Base-by-base conservation (phyloP, 1,284 basidiomycete genomes). In the Sanghuangporus baumii region DNA sequence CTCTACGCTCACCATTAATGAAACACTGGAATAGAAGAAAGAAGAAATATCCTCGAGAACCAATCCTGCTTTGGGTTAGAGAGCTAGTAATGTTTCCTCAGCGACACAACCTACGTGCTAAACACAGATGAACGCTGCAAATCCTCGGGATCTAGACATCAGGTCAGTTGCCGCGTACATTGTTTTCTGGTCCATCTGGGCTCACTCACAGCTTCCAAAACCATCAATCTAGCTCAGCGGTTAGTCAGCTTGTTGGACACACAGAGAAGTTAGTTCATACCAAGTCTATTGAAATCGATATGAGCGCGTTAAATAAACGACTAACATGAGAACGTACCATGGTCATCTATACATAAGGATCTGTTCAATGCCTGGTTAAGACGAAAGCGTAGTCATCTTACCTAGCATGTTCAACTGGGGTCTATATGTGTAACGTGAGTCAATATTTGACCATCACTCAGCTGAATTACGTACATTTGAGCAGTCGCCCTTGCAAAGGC, bases 1-100 rank as follows among this genome's bases (percentile, higher is more conserved):
- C 56, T 60, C 43, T 9, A 40, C 34, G 69, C 83, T 68, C 69
- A 89, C 90, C 81, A 66, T 89, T 88, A 67, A 92, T 85, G 74
- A 96, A 96, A 67, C 93, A 91, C 70, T 97, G 95, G 79, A 98
- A 97, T 0, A 97, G 77, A 18, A 96, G 78, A 76, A 87, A 98
- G 79, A 91, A 95, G 74, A 96, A 96, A 75, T 94, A 96, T 18
- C 89, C 92, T 68, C 91, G 79, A 2, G 85, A 76, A 18, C 94
- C 94, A 61, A 92, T 87, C 6, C 89, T 92, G 60, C 16, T 59
- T 48, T 57, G 2, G 31, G 41, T 54, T 37, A 63, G 66, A 51
- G 7, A 58, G 37, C 46, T 48, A 12, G 11, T 14, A n/a, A 36
- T 18, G 5, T 9, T 18, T n/a, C 26, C 18, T 36, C 47, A 54